These are phyloP conservation scores for Arthrobotrys megalospora DNA, from an alignment of 2,329 filamentous ascomycete species.

Conservation along the genomic window DNA sequence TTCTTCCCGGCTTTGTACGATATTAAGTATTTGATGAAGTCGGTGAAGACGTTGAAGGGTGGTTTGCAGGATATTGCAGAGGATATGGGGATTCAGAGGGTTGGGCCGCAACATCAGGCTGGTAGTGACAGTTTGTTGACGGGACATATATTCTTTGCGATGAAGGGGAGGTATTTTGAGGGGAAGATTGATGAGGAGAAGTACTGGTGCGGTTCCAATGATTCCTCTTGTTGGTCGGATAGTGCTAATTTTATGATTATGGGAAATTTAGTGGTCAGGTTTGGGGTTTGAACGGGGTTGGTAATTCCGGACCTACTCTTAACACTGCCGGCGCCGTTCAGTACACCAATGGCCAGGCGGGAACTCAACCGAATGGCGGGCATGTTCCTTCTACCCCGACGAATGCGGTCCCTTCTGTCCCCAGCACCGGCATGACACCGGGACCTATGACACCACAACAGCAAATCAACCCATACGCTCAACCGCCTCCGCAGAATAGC, in stretches of 20 bases:
- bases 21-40: constrained; percentile 97
- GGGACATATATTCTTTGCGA: constrained; percentile 93
- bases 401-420: constrained; percentile 29
- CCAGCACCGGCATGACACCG: constrained; percentile 55
- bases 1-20: constrained; percentile 96
- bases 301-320: constrained; percentile 57
- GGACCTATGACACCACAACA: constrained; percentile 61
- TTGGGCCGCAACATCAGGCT: constrained; percentile 90
- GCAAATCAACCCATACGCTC: constrained; percentile 59
- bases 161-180: constrained; percentile 68
- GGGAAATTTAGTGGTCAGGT: constrained; percentile 62
- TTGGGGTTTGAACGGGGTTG: constrained; percentile 65
- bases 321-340: constrained; percentile 48
- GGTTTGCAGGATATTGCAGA: constrained; percentile 95
- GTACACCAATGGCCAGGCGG: constrained; percentile 53
- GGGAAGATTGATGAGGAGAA: constrained; percentile 64
- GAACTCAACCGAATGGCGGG: constrained; percentile 40
- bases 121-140: constrained; percentile 95
- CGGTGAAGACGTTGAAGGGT: constrained; percentile 86
- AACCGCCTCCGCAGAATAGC: constrained; percentile 52
- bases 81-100: constrained; percentile 88
- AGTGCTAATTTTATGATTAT: constrained; percentile 14
- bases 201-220: constrained; percentile 61
- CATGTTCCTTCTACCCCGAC: constrained; percentile 60
- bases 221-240: not conserved